A percentile compares a stretch with the other conserved stretches of the same genome.
These are phyloP conservation scores for Moesziomyces parantarcticus DNA, from an alignment of 1,284 basidiomycete genomes.

Conservation along the genomic window DNA sequence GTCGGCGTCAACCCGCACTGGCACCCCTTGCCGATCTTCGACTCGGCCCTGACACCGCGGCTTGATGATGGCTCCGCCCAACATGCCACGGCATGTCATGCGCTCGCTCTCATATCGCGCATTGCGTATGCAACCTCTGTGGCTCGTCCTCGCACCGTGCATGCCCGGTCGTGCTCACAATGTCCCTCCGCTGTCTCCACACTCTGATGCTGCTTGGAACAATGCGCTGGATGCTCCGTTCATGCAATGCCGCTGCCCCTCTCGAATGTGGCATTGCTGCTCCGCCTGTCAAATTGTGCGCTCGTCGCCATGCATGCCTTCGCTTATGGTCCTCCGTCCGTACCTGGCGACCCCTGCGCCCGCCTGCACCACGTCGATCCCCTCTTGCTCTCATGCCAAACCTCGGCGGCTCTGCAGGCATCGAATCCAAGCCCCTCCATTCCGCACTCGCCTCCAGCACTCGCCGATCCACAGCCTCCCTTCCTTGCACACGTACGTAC, in stretches of 20 bases:
- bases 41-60: constrained; percentile 12
- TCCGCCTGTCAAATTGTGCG: constrained; percentile 27
- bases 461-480: constrained; percentile 2
- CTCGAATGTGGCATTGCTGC: neutral
- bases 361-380: constrained; percentile 6
- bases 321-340: constrained; percentile 1
- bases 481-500: constrained; percentile 17
- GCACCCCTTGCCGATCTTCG: constrained; percentile 28
- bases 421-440: constrained; percentile 13
- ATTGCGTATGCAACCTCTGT: constrained; percentile 6
- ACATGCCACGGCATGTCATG: constrained; percentile 3
- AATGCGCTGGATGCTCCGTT: neutral
- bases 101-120: constrained; percentile 9
- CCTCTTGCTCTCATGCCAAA: constrained; percentile 7
- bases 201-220: constrained; percentile 2
- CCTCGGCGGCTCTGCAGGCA: constrained; percentile 6
- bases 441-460: constrained; percentile 7
- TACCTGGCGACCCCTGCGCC: constrained; percentile 13
- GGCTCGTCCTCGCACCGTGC: constrained; percentile 25
- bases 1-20: constrained; percentile 1
- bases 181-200: too few species aligned
- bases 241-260: constrained; percentile 1
- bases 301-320: constrained; percentile 3
- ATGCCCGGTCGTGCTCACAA: constrained; percentile 9
- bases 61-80: constrained; percentile 3